Base-by-base conservation (phyloP, 2,329 filamentous ascomycete genomes). In the Zasmidium cellare region DNA sequence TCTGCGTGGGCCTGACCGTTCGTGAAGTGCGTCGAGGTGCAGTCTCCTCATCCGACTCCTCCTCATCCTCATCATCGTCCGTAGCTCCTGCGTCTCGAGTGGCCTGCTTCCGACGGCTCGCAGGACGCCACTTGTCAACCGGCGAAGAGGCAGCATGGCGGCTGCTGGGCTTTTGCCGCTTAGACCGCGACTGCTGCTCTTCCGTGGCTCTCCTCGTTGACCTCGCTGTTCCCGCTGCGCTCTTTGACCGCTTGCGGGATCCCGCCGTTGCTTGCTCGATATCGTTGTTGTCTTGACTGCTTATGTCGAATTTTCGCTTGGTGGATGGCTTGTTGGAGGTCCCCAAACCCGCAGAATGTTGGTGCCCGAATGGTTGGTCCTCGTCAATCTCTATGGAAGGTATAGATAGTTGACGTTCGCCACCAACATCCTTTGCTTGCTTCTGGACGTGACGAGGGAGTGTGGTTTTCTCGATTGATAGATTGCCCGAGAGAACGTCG, bases 21-120 rank as follows among this genome's bases (percentile, higher is more conserved):
- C 51, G 51, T 24, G 51, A 46, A 5, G 51, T 53, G 5, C 51
- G 51, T n/a, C 51, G 41, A 9, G 23, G 41, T n/a, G 47, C n/a
- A 9, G 9, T 9, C 20, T 49, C 47, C 3, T 49, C 47, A 5
- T 14, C 47, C 11, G 22, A 23, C 11, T 19, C 6, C 18, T 47
- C 46, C 3, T 49, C 47, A 28, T 25, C 23, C 23, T 24, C 47
- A 5, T 49, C 24, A 6, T 24, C 47, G 6, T 41, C 12, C 6
- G 35, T 3, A 6, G 35, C 35, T 14, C 35, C 35, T 9, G 35
- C 12, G 5, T 9, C 16, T 14, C 16, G 35, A 3, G 16, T 5
- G 7, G 16, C 12, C n/a, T 41, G 6, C 35, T 18, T 41, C n/a
- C 35, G 7, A 5, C 35, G 35, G 35, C 35, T 41, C 16, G 12